Percentiles rank a stretch among this genome's conserved stretches.
phyloP scores from a whole-genome alignment of 2,329 filamentous ascomycete genomes.

The Alternaria consortialis region DNA sequence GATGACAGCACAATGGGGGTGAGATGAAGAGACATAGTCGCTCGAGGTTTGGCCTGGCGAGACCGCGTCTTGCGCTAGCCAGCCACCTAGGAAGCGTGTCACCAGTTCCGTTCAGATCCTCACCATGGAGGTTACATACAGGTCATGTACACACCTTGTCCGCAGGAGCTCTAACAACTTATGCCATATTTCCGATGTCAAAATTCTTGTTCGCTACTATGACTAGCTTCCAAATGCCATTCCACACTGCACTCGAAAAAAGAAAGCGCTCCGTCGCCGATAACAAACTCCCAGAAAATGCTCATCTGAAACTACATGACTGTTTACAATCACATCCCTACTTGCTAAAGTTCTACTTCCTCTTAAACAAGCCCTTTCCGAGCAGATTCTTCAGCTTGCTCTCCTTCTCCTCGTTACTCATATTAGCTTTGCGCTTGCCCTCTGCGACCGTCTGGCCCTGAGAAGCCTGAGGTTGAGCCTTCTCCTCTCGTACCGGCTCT shows the following conservation, averaged over 20 bases:
- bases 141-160: not conserved
- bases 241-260: not conserved
- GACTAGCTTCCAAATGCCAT: not conserved
- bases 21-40: not conserved
- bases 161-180: not conserved
- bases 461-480: constrained; percentile 11
- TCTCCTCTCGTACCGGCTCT: constrained; percentile 51
- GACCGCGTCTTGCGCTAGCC: not conserved
- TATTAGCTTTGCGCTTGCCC: constrained; percentile 43
- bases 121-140: not conserved
- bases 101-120: not conserved
- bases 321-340: not conserved
- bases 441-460: constrained; percentile 34
- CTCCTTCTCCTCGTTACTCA: constrained; percentile 50
- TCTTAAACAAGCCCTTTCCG: constrained; percentile 48
- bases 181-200: not conserved
- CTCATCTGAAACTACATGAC: not conserved
- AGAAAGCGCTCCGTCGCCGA: not conserved
- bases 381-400: constrained; percentile 52
- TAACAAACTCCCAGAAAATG: constrained; percentile 10
- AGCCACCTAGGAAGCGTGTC: not conserved
- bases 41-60: not conserved
- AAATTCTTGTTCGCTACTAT: not conserved
- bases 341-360: constrained; percentile 23
- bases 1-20: not conserved